These are phyloP conservation scores for Rhizophora apiculata DNA, from an alignment of 345 rosid genomes.

Conservation along the genomic window DNA sequence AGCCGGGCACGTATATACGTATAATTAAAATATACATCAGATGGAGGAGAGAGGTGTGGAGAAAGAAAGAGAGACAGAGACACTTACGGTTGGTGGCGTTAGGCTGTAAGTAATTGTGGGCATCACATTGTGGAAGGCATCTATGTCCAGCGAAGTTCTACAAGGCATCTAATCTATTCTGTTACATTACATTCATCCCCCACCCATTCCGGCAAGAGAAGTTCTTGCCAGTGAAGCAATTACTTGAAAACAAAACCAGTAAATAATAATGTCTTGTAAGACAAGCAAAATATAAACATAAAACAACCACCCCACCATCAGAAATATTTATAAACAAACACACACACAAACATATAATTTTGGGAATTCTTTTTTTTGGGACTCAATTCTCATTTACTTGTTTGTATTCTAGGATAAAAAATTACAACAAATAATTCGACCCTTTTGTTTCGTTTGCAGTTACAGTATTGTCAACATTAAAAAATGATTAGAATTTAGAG, in stretches of 20 bases:
- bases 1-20: not conserved
- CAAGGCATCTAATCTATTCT: constrained; percentile 23
- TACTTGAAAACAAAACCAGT: constrained; percentile 5
- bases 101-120: constrained; percentile 21
- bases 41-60: not conserved
- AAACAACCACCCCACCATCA: not conserved
- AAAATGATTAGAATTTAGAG: too few relatives aligned
- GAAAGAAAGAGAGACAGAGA: constrained; percentile 2
- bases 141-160: constrained; percentile 13
- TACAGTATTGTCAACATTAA: too few relatives aligned
- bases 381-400: too few relatives aligned
- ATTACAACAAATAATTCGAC: too few relatives aligned
- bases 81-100: constrained; percentile 3
- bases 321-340: too few relatives aligned
- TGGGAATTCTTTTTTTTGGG: too few relatives aligned
- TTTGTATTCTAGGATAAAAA: too few relatives aligned
- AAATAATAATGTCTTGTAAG: constrained; percentile 10
- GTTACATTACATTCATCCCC: not conserved
- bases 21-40: too few relatives aligned
- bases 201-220: constrained; percentile 5
- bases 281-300: not conserved
- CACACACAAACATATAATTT: too few relatives aligned
- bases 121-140: constrained; percentile 23
- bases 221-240: constrained; percentile 29
- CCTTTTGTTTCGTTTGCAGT: too few relatives aligned